Base-by-base conservation (phyloP, 2,329 filamentous ascomycete species). In the Xylariaceae sp. region DNA sequence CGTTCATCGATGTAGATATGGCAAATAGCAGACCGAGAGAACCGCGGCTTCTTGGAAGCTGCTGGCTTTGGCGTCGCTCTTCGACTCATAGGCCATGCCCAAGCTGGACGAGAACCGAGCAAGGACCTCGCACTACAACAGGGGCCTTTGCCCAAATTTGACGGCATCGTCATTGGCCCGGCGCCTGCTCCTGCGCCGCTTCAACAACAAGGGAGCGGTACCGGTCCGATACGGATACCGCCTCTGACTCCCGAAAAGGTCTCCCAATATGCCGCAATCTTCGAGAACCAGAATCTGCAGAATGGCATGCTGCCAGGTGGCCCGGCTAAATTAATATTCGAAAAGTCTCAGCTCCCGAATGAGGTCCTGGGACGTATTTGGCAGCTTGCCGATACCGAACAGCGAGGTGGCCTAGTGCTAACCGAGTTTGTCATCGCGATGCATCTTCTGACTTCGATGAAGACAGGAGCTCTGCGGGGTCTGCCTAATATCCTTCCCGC, bases 371-470 rank as follows among this genome's bases (percentile, higher is more conserved):
- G 92, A n/a, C 86, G 89, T 62, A 97, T 99, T 76, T 99, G 94
- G 94, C 92, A 89, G 65, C 81, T 99, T 57, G 89, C 92, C 18
- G 94, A 99, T 70, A 94, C 91, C 0, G 92, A 97, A 73, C 92
- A 96, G 74, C 86, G 92, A 47, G 94, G 94, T 44, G 86, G 88
- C 26, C 80, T 99, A 29, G 89, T 92, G 53, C 81, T 87, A 64
- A 93, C 92, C 11, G 94, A 97, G 66, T 99, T 99, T 70, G 89
- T 96, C 68, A 95, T 99, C 67, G 94, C 94, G 39, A 99, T 99
- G 94, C 94, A 99, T 72, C 79, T 99, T 56, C 81, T 99, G 58
- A 93, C 91, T 11, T 96, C 92, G 10, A 91, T 91, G 75, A 96
- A 96, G 78, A 88, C 86, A 10, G 89, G 92, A 18, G 81, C 86